phyloP scores from a whole-genome alignment of 2,329 filamentous ascomycete species.

The Aspergillus proliferans region DNA sequence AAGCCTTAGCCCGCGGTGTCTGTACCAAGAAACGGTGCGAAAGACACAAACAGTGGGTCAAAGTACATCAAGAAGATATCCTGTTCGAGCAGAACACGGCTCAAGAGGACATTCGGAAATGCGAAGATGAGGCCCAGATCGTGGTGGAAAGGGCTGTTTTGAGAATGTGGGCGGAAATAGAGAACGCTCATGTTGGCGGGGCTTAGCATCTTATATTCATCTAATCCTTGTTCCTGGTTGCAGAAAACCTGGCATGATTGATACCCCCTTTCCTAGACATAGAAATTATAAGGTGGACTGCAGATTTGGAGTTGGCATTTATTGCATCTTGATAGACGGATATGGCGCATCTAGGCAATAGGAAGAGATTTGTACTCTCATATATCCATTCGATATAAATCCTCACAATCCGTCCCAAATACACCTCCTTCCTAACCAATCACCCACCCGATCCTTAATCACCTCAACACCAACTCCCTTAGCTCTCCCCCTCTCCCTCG shows the following conservation, averaged over 20 bases:
- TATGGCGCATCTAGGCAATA: background rate
- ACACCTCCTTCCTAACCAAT: conserved; percentile 32
- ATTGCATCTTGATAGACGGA: conserved; percentile 4
- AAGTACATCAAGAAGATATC: conserved; percentile 41
- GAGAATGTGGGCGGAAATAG: conserved; percentile 33
- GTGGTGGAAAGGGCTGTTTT: conserved; percentile 41
- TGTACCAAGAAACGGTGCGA: conserved; percentile 45
- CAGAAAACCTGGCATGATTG: conserved; percentile 10
- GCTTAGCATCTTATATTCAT: conserved; percentile 1
- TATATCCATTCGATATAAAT: background rate
- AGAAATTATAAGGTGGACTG: background rate
- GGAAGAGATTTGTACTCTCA: background rate
- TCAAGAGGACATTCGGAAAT: conserved; percentile 32
- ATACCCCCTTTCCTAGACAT: conserved; percentile 19
- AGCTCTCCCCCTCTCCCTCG: conserved; percentile 18
- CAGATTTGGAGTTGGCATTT: background rate
- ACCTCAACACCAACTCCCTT: conserved; percentile 27
- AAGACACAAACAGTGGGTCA: conserved; percentile 44
- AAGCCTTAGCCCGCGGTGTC: conserved; percentile 32
- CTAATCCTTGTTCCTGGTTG: background rate
- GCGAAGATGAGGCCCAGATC: conserved; percentile 35
- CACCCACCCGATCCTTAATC: conserved; percentile 34
- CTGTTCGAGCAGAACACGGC: conserved; percentile 37
- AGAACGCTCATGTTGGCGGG: conserved; percentile 17
- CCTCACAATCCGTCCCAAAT: conserved; percentile 15